phyloP scores from a whole-genome alignment of 208 protist genomes.

The Paratrypanosoma confusum region DNA sequence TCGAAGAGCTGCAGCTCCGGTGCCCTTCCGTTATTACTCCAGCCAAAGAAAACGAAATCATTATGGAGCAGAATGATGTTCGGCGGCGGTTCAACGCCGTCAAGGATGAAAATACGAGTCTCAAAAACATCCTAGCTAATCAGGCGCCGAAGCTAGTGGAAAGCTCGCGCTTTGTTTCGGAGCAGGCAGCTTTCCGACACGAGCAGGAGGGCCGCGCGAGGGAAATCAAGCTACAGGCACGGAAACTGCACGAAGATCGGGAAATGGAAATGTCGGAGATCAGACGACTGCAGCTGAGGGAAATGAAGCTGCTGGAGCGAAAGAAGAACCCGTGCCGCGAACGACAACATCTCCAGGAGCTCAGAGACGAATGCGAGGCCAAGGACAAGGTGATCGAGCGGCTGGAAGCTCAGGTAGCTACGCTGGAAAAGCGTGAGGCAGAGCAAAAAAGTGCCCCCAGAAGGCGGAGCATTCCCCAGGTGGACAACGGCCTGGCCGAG shows the following conservation, averaged over 20 bases:
- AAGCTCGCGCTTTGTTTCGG: slow-evolving; percentile 31
- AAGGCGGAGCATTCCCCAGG: too few relatives aligned
- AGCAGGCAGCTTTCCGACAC: slow-evolving; percentile 38
- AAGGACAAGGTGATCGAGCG: slow-evolving; percentile 33
- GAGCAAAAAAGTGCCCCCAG: slow-evolving; percentile 2
- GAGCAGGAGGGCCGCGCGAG: slow-evolving; percentile 59
- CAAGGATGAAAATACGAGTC: slow-evolving; percentile 66
- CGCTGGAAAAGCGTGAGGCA: slow-evolving; percentile 8
- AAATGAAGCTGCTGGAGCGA: slow-evolving; percentile 29
- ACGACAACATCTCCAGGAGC: slow-evolving; percentile 19
- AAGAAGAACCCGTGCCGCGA: slow-evolving; percentile 19
- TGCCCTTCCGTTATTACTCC: too few relatives aligned
- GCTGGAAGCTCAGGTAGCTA: slow-evolving; percentile 28
- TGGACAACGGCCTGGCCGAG: slow-evolving; percentile 23
- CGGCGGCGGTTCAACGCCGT: too few relatives aligned
- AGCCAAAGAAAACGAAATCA: too few relatives aligned
- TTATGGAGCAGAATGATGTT: too few relatives aligned
- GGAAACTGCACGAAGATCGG: slow-evolving; percentile 50
- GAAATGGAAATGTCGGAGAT: slow-evolving; percentile 31
- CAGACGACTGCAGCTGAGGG: slow-evolving; percentile 17
- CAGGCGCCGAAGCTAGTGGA: slow-evolving; percentile 56
- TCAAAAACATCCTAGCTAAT: slow-evolving; percentile 71
- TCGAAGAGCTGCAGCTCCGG: too few relatives aligned
- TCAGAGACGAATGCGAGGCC: slow-evolving; percentile 27
- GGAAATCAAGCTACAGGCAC: slow-evolving; percentile 40